These are phyloP conservation scores for Penicillium ucsense DNA, from an alignment of 495 filamentous ascomycete species.

Conservation along the genomic window DNA sequence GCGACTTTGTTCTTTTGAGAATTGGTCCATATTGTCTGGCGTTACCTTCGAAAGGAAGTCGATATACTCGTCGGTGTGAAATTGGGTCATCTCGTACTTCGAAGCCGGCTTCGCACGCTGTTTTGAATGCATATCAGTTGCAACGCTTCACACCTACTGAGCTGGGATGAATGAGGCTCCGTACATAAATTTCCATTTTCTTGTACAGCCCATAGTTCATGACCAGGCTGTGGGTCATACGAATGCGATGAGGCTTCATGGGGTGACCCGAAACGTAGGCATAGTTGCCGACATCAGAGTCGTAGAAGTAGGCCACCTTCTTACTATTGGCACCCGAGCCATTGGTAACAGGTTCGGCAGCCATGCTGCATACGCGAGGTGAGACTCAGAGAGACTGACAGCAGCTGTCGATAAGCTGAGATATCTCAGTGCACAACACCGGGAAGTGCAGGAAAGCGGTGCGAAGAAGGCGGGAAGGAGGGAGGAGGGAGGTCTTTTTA, in stretches of 20 bases:
- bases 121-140: constrained; percentile 16
- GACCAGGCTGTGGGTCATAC: constrained; percentile 90
- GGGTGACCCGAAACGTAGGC: constrained; percentile 97
- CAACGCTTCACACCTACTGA: background rate
- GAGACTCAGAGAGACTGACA: background rate
- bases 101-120: constrained; percentile 96
- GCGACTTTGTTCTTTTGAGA: constrained; percentile 83
- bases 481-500: background rate
- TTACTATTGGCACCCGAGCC: constrained; percentile 48
- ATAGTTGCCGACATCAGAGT: constrained; percentile 94
- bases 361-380: constrained; percentile 15
- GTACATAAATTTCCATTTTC: constrained; percentile 97
- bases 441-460: background rate
- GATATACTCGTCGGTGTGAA: constrained; percentile 98
- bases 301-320: constrained; percentile 93
- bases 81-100: constrained; percentile 96
- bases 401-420: background rate
- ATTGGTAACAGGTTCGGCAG: constrained; percentile 40
- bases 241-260: constrained; percentile 98
- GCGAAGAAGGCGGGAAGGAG: constrained; percentile 10
- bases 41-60: constrained; percentile 95
- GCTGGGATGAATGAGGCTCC: constrained; percentile 18
- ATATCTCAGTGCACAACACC: constrained; percentile 3
- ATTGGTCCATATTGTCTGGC: constrained; percentile 96
- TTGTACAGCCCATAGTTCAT: constrained; percentile 99